Conservation (phyloP, 2,329 filamentous ascomycete species). For the Alternaria sp. region DNA sequence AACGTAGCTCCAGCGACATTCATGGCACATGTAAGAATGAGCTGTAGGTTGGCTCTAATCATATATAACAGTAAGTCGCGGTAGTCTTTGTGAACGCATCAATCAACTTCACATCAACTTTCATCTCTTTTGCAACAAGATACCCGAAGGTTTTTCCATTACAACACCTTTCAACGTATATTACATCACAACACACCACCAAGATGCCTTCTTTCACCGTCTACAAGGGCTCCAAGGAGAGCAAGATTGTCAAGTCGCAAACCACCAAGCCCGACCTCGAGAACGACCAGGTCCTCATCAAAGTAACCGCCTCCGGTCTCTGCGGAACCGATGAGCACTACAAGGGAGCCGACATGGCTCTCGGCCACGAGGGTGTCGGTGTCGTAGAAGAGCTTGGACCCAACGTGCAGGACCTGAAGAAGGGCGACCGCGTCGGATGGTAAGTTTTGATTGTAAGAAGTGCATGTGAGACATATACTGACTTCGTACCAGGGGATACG, state of each 20-base stretch:
- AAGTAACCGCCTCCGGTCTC: constrained; percentile 69
- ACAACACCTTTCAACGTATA: not conserved
- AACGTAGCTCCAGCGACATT: constrained; percentile 6
- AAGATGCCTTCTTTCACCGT: constrained; percentile 62
- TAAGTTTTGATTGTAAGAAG: no score
- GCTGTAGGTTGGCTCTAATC: not conserved
- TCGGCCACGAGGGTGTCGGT: constrained; percentile 64
- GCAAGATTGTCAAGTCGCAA: constrained; percentile 59
- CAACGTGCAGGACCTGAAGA: constrained; percentile 54
- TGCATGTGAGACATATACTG: no score
- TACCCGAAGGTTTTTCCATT: not conserved
- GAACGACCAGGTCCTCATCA: constrained; percentile 65
- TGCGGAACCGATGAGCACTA: constrained; percentile 66
- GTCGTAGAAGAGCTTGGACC: constrained; percentile 58
- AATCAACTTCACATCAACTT: constrained; percentile 1
- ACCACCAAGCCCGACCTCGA: constrained; percentile 54
- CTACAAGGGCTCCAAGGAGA: constrained; percentile 67
- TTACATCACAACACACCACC: not conserved
- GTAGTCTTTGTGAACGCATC: not conserved
- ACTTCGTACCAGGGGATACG: constrained; percentile 47
- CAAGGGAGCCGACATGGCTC: constrained; percentile 51
- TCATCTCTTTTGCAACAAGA: not conserved
- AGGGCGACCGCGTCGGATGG: constrained; percentile 59
- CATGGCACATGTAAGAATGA: not conserved
- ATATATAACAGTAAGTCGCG: constrained; percentile 17